Evolutionary conservation across 2,329 filamentous ascomycete species (phyloP).

Genomic region (Paramyrothecium sp.): DNA sequence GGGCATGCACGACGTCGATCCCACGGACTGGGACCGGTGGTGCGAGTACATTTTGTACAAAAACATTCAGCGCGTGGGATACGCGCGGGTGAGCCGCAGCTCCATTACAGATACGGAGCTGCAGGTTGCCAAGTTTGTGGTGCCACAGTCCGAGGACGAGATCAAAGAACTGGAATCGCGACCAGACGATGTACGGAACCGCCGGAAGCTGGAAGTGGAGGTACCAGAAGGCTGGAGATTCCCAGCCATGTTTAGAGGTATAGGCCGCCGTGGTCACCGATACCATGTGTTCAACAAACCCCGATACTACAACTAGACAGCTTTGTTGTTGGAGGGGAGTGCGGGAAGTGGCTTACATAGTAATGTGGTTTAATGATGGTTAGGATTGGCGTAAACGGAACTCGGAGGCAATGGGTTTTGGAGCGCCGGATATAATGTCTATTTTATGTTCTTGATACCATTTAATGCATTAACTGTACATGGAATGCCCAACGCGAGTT

Average conservation of each 20-base stretch:
- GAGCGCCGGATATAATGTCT: background rate
- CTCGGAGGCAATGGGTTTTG: background rate
- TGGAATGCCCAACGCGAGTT: no score
- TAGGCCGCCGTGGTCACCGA: slow-evolving; percentile 82
- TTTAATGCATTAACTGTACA: background rate
- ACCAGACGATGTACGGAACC: slow-evolving; percentile 53
- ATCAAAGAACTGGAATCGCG: slow-evolving; percentile 39
- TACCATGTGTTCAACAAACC: slow-evolving; percentile 97
- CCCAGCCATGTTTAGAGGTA: slow-evolving; percentile 77
- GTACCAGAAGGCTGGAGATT: slow-evolving; percentile 79
- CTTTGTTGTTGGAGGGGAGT: background rate
- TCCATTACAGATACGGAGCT: slow-evolving; percentile 97
- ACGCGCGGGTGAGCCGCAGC: slow-evolving; percentile 82
- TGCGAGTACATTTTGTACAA: slow-evolving; percentile 99
- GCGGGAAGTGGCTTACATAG: slow-evolving; percentile 1
- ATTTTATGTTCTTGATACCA: slow-evolving; percentile 1
- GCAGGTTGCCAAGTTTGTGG: slow-evolving; percentile 92
- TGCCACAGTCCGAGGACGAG: slow-evolving; percentile 65
- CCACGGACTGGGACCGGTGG: slow-evolving; percentile 93
- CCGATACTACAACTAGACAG: slow-evolving; percentile 58
- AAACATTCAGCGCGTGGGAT: slow-evolving; percentile 78
- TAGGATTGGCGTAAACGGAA: background rate
- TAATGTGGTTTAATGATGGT: background rate
- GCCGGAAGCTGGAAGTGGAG: slow-evolving; percentile 64
- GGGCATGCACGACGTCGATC: slow-evolving; percentile 94